A percentile compares a stretch with the other conserved stretches of the same genome.
Conservation (phyloP, 139 green algal genomes). For the Tetradesmus lagerheimii region DNA sequence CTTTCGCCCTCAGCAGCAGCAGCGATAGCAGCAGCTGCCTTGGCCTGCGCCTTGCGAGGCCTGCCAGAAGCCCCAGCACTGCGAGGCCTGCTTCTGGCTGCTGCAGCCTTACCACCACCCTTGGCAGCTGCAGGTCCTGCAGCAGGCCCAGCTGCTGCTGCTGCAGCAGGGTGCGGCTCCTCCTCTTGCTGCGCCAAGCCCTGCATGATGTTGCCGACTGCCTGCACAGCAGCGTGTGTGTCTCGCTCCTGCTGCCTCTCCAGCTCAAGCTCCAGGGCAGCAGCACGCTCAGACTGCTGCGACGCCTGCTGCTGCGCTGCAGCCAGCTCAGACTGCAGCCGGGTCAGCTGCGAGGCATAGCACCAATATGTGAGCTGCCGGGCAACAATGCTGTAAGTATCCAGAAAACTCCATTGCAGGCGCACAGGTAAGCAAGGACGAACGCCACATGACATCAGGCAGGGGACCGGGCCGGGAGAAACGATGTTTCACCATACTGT, state of each 20-base stretch:
- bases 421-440: no score
- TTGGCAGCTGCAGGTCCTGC: neutral
- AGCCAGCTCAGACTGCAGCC: neutral
- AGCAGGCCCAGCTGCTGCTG: neutral
- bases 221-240: constrained; percentile 9
- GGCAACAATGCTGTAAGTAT: neutral
- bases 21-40: neutral
- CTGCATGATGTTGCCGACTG: neutral
- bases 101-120: constrained; percentile 3
- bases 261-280: constrained; percentile 20
- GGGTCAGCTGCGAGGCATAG: neutral
- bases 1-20: neutral
- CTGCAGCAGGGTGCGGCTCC: neutral
- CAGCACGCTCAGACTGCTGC: neutral
- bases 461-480: no score
- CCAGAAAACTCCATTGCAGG: no score
- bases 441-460: no score
- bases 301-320: neutral
- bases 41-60: neutral
- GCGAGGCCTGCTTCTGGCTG: neutral
- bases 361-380: neutral
- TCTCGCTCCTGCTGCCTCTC: constrained; percentile 20
- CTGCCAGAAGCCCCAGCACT: neutral
- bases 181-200: neutral
- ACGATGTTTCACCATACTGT: no score